Percentiles rank a stretch among this genome's conserved stretches.
Evolutionary conservation across 2,329 filamentous ascomycete genomes (phyloP).

Genomic region (Plenodomus tracheiphilus): DNA sequence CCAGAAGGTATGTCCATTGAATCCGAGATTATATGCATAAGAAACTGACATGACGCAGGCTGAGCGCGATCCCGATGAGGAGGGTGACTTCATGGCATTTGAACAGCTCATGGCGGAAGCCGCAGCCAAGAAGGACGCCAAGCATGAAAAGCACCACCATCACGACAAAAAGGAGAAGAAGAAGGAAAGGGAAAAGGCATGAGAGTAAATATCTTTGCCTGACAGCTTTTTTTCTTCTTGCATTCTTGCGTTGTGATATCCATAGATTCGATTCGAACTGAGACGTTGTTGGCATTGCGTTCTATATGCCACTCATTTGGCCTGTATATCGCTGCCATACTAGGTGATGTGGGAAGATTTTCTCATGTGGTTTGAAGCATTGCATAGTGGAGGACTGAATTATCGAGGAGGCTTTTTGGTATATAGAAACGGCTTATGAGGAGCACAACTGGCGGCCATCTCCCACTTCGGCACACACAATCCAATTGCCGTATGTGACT

Average conservation of each 20-base stretch:
- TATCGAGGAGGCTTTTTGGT: too few species aligned
- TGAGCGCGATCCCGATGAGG: slow-evolving; percentile 87
- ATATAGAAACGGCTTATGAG: too few species aligned
- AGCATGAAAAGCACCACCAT: slow-evolving; percentile 71
- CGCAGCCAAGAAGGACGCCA: slow-evolving; percentile 86
- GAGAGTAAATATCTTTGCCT: slow-evolving; percentile 4
- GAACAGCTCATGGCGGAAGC: slow-evolving; percentile 97
- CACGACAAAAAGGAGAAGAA: slow-evolving; percentile 40
- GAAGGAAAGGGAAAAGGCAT: slow-evolving; percentile 31
- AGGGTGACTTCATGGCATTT: slow-evolving; percentile 98
- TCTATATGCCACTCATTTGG: too few species aligned
- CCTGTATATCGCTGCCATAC: too few species aligned
- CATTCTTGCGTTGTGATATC: slow-evolving; percentile 30
- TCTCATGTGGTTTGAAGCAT: background rate
- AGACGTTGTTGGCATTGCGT: background rate
- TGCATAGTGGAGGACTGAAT: background rate
- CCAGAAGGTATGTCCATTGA: slow-evolving; percentile 66
- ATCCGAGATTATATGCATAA: background rate
- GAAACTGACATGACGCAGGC: slow-evolving; percentile 59
- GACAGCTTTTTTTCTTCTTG: slow-evolving; percentile 1
- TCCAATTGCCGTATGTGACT: too few species aligned
- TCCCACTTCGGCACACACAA: too few species aligned
- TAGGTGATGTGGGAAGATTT: too few species aligned
- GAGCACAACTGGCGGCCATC: too few species aligned
- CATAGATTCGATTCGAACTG: slow-evolving; percentile 27